Base-by-base conservation (phyloP, 371 early-diverging fungal genomes). In the Actinomortierella wolfii region DNA sequence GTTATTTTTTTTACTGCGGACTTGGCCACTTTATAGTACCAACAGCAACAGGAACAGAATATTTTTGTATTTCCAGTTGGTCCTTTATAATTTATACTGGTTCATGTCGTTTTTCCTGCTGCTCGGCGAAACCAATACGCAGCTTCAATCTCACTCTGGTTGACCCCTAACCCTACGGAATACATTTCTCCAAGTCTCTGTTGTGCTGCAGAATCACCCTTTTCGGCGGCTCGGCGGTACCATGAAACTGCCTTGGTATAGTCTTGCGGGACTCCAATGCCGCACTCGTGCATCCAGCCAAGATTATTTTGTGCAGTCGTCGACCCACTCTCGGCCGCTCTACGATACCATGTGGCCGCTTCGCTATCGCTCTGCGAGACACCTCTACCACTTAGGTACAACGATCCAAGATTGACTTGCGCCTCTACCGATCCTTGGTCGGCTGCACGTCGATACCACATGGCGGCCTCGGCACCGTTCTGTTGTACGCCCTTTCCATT, bases 361-460 rank as follows among this genome's bases (percentile, higher is more conserved):
- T 84, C 80, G 5, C 64, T 54, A 0, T 86, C 68, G 54, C 91
- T 78, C 67, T 84, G 83, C 54, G 83, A 81, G 4, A 89, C 86
- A 21, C 92, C 93, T 39, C 89, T 79, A 23, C 95, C 96, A 34
- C 91, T 89, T 68, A 93, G 91, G 65, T 92, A 93, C 34, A 34
- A 6, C 7, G 7, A 34, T 34, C 34, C 34, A 34, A 34, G 7
- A 6, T 11, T 4, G 34, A 34, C 34, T 11, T 34, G 34, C 11
- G 34, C 4, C 7, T 6, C 7, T 4, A 11, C 34, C 4, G 4
- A 4, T 11, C 34, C 34, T 34, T 34, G 34, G 7, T 34, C 34
- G 34, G 34, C 34, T 6, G 34, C 34, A 4, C 11, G 4, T 34
- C 11, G 34, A 34, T 93, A 96, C 93, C 94, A 95, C 52, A 85